These are phyloP conservation scores for Cytospora leucostoma DNA, from an alignment of 2,329 filamentous ascomycete genomes.

Conservation along the genomic window DNA sequence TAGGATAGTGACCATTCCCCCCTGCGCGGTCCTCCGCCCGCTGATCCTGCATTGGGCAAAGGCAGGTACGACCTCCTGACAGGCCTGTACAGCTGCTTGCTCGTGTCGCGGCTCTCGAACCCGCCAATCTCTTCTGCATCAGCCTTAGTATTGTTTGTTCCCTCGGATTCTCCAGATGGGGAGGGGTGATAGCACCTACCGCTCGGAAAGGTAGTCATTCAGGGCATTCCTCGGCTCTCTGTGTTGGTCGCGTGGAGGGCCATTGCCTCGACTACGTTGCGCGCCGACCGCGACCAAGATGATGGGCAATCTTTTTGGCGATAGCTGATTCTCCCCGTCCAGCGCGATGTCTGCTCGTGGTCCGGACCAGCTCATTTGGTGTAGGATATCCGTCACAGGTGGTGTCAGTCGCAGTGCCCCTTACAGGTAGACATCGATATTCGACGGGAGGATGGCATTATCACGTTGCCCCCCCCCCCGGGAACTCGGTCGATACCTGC, in stretches of 20 bases:
- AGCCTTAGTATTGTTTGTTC: slow-evolving; percentile 32
- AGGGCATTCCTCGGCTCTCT: slow-evolving; percentile 55
- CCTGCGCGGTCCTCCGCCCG: slow-evolving; percentile 59
- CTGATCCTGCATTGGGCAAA: slow-evolving; percentile 59
- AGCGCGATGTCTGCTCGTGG: slow-evolving; percentile 60
- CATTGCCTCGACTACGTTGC: slow-evolving; percentile 72
- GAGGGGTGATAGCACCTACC: slow-evolving; percentile 69
- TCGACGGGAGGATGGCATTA: slow-evolving; percentile 65
- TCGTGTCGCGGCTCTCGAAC: slow-evolving; percentile 61
- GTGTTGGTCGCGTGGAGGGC: slow-evolving; percentile 57
- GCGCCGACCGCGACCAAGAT: slow-evolving; percentile 56
- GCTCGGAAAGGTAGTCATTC: slow-evolving; percentile 69
- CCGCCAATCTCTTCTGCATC: slow-evolving; percentile 57
- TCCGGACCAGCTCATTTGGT: slow-evolving; percentile 62
- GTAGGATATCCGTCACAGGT: slow-evolving; percentile 68
- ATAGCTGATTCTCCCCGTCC: slow-evolving; percentile 56
- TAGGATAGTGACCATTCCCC: slow-evolving; percentile 58
- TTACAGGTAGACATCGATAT: slow-evolving; percentile 75
- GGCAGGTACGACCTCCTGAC: slow-evolving; percentile 58
- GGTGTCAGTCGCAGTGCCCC: slow-evolving; percentile 75
- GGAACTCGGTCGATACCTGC: slow-evolving; percentile 68
- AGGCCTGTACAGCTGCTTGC: slow-evolving; percentile 61
- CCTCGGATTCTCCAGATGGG: slow-evolving; percentile 24
- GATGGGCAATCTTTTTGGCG: slow-evolving; percentile 60
- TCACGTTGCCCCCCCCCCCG: slow-evolving; percentile 53